Conservation (phyloP, 73 alveolate species). For the Loxodes magnus region DNA sequence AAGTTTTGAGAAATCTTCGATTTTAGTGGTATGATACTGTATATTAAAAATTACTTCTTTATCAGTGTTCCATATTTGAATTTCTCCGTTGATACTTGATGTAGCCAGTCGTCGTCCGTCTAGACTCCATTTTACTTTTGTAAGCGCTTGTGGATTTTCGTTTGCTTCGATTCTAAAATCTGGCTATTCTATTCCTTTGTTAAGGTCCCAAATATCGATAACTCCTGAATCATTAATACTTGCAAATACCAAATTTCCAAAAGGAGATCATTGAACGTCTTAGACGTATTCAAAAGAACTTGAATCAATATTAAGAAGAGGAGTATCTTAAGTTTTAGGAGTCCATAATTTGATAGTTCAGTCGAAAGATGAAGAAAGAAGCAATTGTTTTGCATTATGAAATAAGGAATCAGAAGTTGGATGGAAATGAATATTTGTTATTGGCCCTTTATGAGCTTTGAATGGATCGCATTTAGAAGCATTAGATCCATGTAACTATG, state of each 20-base stretch:
- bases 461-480: slow-evolving; percentile 22
- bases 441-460: slow-evolving; percentile 58
- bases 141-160: slow-evolving; percentile 43
- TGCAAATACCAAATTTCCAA: slow-evolving; percentile 70
- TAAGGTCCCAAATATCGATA: slow-evolving; percentile 74
- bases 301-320: slow-evolving; percentile 52
- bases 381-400: slow-evolving; percentile 36
- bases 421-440: slow-evolving; percentile 49
- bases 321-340: slow-evolving; percentile 41
- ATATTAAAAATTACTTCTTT: too few species aligned
- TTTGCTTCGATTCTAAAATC: slow-evolving; percentile 36
- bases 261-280: slow-evolving; percentile 79
- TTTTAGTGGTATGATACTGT: too few species aligned
- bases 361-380: slow-evolving; percentile 71
- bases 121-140: slow-evolving; percentile 58
- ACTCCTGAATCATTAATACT: slow-evolving; percentile 72
- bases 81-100: slow-evolving; percentile 62
- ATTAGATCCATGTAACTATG: slow-evolving; percentile 26
- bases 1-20: too few species aligned
- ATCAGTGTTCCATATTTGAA: slow-evolving; percentile 29
- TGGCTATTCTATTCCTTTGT: slow-evolving; percentile 67
- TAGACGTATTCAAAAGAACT: slow-evolving; percentile 66
- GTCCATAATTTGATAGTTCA: slow-evolving; percentile 83
- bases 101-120: slow-evolving; percentile 72
- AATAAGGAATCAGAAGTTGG: slow-evolving; percentile 42